A percentile compares a stretch with the other conserved stretches of the same genome.
Evolutionary conservation across 257 asterid species (phyloP).

Genomic region (Nicotiana benthamiana): DNA sequence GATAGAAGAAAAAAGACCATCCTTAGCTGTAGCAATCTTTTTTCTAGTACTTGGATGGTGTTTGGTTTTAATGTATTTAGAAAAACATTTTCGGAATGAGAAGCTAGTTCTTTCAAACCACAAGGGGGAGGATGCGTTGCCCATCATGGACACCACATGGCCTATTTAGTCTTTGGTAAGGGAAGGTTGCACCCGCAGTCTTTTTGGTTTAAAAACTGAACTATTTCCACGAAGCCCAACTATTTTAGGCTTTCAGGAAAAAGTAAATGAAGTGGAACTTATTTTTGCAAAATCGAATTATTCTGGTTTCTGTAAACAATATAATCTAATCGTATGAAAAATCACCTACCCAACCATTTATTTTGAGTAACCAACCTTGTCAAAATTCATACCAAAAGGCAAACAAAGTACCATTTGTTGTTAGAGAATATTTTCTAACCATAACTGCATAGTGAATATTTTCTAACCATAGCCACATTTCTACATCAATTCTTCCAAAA

Average conservation of each 20-base stretch:
- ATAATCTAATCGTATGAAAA: neutral
- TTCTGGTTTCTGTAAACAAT: neutral
- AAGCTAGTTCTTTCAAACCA: neutral
- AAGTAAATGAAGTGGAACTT: neutral
- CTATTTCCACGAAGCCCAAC: neutral
- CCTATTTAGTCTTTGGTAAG: too few relatives aligned
- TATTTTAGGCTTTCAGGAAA: neutral
- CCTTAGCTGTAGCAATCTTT: neutral
- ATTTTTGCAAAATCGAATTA: neutral
- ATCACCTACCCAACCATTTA: neutral
- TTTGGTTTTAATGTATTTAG: too few relatives aligned
- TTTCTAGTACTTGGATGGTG: too few relatives aligned
- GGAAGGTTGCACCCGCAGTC: too few relatives aligned
- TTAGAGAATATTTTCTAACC: neutral
- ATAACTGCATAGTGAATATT: neutral
- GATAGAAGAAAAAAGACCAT: neutral
- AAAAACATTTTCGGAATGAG: too few relatives aligned
- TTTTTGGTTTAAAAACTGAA: neutral
- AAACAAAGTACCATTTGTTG: neutral
- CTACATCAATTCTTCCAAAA: neutral
- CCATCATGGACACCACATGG: too few relatives aligned
- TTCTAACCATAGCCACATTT: neutral
- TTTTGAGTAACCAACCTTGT: neutral
- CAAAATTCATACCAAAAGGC: neutral
- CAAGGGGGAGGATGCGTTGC: too few relatives aligned